Base-by-base conservation (phyloP, 352 stramenopile species). In the Pythium utonaiense region DNA sequence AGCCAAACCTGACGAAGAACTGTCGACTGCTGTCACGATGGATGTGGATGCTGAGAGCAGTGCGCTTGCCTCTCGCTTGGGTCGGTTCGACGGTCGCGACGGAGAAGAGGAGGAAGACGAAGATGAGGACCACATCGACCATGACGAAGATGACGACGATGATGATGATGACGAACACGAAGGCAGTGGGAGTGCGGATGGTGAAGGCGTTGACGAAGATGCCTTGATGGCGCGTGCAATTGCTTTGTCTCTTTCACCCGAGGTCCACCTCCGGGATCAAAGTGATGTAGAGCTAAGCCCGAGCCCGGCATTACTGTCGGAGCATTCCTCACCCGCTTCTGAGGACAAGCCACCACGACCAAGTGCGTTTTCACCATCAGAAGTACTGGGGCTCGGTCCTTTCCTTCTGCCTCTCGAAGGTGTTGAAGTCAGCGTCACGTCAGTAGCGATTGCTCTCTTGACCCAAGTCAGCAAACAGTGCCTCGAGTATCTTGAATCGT, bases 191-290 rank as follows among this genome's bases (percentile, higher is more conserved):
- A 84, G 70, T 34, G 69, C 75, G 45, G 73, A 74, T 17, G 77
- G 77, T 56, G 83, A 91, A 77, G 83, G 79, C 6, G 80, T 92
- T 24, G 86, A 96, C 62, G 86, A 96, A 77, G 86, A 96, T 53
- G 86, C 81, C 13, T 61, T 96, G n/a, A 96, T 96, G 86, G 86
- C 86, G 16, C 75, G 85, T 50, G 86, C 86, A 30, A 96, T 96
- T 40, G 86, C 86, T 6, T 70, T 96, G n/a, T 96, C 86, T 7
- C 66, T 96, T 4, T 96, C 86, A 3, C 81, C 86, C 1, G 86
- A 94, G 64, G 75, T 91, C 42, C 89, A 77, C 42, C 62, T 89
- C 36, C 69, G 70, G n/a, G 83, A 95, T 36, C 72, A 89, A 70
- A 70, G 60, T 13, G 61, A 79, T 51, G 50, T 53, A 3, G 66